Evolutionary conservation across 495 filamentous ascomycete genomes (phyloP), one percentile per base, ranked within the genome.

Genomic region (Thermothielavioides terrestris): DNA sequence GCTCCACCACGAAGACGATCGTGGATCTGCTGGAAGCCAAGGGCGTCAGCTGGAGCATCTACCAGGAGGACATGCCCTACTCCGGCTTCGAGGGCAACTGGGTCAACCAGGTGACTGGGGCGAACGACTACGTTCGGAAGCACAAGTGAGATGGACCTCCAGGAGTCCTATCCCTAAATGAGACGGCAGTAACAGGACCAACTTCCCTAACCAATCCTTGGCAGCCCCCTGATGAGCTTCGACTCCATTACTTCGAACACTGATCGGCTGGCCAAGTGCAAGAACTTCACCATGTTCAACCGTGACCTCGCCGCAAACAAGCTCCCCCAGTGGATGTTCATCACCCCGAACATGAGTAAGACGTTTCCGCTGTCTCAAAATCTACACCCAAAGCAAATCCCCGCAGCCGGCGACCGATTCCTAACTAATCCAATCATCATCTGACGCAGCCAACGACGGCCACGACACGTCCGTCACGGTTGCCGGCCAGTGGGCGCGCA

Each of bases 241-340:
- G 77, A 84, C 63, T 77, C 74, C 14, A 74, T 84, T 47, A 73
- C 78, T 32, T 65, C 68, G 26, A 71, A 77, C 43, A 61, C 65
- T 9, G 72, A 77, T 18, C 77, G 84, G 11, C 68, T 81, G 1
- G 72, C 76, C 22, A 71, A 77, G 47, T 80, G 83, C 67, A 86
- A 88, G 69, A 86, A 85, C 63, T 74, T 84, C 49, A 82, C 81
- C 44, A 51, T 62, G 54, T 86, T 87, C 62, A 63, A 75, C 30
- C 64, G 75, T 14, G 83, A 86, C 46, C 66, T 86, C 22, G 65
- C 72, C 40, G 62, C 70, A 44, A 60, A 79, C 46, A 68, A 68
- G 23, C 73, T 88, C 12, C 84, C 83, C 12, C 84, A 88, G 60
- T 85, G 80, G 79, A 75, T 80, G 59, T 86, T 87, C 61, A 77